Percentiles rank a stretch among this genome's conserved stretches.
These are phyloP conservation scores for Alternaria brassicae DNA, from an alignment of 2,329 filamentous ascomycete species.

Conservation along the genomic window DNA sequence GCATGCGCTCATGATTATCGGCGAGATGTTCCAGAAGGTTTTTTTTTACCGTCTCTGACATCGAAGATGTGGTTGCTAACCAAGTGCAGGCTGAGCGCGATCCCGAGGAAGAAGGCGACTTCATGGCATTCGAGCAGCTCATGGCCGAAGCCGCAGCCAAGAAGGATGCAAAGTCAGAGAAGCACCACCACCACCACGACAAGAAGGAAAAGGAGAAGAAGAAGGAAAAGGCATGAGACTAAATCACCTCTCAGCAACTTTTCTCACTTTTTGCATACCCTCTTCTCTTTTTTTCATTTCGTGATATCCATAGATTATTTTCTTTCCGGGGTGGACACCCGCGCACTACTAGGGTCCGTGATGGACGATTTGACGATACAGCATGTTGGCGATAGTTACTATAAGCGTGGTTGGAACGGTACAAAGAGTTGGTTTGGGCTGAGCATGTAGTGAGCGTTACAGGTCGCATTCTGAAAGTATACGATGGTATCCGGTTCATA, in stretches of 20 bases:
- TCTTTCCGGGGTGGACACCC: not conserved
- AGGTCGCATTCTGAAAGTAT: not conserved
- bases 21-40: conserved; percentile 89
- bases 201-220: conserved; percentile 43
- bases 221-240: conserved; percentile 33
- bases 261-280: not conserved
- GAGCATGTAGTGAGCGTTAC: not conserved
- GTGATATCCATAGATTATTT: conserved; percentile 43
- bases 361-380: not conserved
- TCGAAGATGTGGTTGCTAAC: not conserved
- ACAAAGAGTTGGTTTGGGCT: not conserved
- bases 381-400: not conserved
- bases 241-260: not conserved
- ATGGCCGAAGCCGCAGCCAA: conserved; percentile 96
- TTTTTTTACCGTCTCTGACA: conserved; percentile 39
- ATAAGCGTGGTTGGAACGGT: not conserved
- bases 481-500: not conserved
- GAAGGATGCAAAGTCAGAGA: conserved; percentile 82
- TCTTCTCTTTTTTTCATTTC: conserved; percentile 21
- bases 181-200: conserved; percentile 67
- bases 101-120: conserved; percentile 96
- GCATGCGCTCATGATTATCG: conserved; percentile 85
- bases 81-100: conserved; percentile 76
- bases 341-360: not conserved
- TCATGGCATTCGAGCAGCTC: conserved; percentile 97